A percentile compares a stretch with the other conserved stretches of the same genome.
phyloP scores from a whole-genome alignment of 305 asterid genomes.

The Lippia alba region DNA sequence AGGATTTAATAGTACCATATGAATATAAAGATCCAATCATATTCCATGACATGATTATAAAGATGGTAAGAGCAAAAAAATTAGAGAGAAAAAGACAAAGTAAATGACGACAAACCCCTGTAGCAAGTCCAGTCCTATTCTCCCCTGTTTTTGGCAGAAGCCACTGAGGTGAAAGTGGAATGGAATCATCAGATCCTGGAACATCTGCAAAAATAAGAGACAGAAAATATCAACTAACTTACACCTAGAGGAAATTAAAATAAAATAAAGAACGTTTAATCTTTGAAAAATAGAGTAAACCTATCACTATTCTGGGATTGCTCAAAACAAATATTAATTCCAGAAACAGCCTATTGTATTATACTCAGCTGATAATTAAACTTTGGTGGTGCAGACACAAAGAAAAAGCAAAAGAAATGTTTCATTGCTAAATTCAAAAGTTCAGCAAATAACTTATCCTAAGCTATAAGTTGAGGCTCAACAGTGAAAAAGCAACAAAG shows the following conservation, averaged over 20 bases:
- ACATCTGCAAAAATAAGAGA: conserved; percentile 49
- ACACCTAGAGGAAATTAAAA: not conserved
- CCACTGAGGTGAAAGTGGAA: conserved; percentile 92
- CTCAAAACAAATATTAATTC: too few species aligned
- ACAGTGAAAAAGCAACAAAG: too few species aligned
- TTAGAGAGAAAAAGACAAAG: conserved; percentile 18
- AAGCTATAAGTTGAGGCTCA: too few species aligned
- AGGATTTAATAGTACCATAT: conserved; percentile 14
- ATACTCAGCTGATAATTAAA: too few species aligned
- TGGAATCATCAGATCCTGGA: conserved; percentile 57
- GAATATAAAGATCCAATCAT: not conserved
- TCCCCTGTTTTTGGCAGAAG: conserved; percentile 86
- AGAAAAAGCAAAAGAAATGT: too few species aligned
- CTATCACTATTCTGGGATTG: too few species aligned
- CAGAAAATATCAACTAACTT: not conserved
- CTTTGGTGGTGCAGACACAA: too few species aligned
- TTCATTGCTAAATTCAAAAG: too few species aligned
- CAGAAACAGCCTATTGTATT: too few species aligned
- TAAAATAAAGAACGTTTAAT: not conserved
- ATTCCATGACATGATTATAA: not conserved
- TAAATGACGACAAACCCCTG: conserved; percentile 60
- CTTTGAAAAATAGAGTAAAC: not conserved
- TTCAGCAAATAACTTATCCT: too few species aligned
- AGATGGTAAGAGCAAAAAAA: not conserved
- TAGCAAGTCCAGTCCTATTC: conserved; percentile 59